Conservation (phyloP, 2,329 filamentous ascomycete species). For the Scopulariopsis brevicaulis region DNA sequence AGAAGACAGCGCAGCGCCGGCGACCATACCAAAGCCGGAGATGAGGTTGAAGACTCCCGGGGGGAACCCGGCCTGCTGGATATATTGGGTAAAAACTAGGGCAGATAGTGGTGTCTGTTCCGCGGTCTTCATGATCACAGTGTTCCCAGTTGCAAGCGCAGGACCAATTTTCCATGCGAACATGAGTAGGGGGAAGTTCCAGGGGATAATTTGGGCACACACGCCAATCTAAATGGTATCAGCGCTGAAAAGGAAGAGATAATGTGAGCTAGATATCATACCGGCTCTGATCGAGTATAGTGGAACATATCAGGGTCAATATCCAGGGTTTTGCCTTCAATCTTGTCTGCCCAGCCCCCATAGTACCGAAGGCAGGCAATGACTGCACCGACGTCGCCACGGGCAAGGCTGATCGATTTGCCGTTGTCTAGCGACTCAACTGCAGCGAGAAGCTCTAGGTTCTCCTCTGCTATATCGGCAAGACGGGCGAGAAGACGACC, state of each 20-base stretch:
- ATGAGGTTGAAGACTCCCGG: slow-evolving; percentile 67
- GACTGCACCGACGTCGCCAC: slow-evolving; percentile 59
- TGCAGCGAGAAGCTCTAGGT: slow-evolving; percentile 63
- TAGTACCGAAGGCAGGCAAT: slow-evolving; percentile 61
- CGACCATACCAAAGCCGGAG: slow-evolving; percentile 67
- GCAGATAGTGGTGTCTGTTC: slow-evolving; percentile 67
- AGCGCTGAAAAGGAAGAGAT: slow-evolving; percentile 75
- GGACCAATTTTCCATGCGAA: slow-evolving; percentile 73
- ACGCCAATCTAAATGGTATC: slow-evolving; percentile 52
- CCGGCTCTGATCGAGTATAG: too few species aligned
- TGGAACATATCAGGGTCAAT: slow-evolving; percentile 61
- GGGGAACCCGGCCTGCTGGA: slow-evolving; percentile 71
- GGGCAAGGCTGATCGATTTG: slow-evolving; percentile 68
- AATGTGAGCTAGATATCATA: too few species aligned
- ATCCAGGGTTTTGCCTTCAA: slow-evolving; percentile 77
- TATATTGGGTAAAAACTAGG: slow-evolving; percentile 50
- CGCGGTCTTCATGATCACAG: slow-evolving; percentile 61
- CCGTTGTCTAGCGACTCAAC: slow-evolving; percentile 85
- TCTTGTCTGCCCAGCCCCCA: slow-evolving; percentile 86
- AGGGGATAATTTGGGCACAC: slow-evolving; percentile 80
- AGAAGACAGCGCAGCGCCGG: slow-evolving; percentile 62
- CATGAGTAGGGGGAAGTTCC: slow-evolving; percentile 82
- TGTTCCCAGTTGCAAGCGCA: slow-evolving; percentile 62
- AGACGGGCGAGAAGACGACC: slow-evolving; percentile 63
- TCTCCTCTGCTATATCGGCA: slow-evolving; percentile 69